phyloP scores from a whole-genome alignment of 2,329 filamentous ascomycete species.

The Hypoxylon sp. region DNA sequence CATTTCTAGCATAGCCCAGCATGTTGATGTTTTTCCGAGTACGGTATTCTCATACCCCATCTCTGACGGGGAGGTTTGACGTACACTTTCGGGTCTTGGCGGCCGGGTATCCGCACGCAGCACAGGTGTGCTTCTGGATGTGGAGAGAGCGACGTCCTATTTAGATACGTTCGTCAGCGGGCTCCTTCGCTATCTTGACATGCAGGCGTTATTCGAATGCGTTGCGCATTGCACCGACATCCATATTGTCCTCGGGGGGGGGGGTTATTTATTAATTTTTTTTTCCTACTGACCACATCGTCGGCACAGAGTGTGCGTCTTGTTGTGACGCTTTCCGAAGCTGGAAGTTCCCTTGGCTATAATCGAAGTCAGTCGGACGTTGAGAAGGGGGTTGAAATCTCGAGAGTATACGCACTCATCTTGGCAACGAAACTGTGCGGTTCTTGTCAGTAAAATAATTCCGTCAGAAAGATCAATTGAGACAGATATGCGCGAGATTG shows the following conservation, averaged over 20 bases:
- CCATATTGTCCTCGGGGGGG: constrained; percentile 12
- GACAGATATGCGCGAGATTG: background rate
- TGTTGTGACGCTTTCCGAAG: constrained; percentile 81
- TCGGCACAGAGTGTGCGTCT: constrained; percentile 98
- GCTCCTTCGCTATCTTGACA: constrained; percentile 11
- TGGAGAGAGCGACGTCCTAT: constrained; percentile 95
- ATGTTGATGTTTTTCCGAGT: constrained; percentile 6
- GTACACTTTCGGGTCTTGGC: constrained; percentile 99
- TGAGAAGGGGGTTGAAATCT: constrained; percentile 22
- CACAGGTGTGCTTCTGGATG: constrained; percentile 99
- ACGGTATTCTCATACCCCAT: constrained; percentile 1
- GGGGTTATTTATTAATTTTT: too few relatives aligned
- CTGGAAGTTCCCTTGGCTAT: constrained; percentile 56
- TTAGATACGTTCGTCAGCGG: constrained; percentile 46
- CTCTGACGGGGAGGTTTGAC: constrained; percentile 57
- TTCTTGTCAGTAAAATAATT: constrained; percentile 26
- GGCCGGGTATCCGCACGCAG: constrained; percentile 94
- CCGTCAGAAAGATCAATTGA: background rate
- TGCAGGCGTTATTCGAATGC: constrained; percentile 2
- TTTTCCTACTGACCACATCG: constrained; percentile 94
- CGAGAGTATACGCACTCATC: constrained; percentile 52
- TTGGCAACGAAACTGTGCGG: constrained; percentile 50
- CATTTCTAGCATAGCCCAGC: constrained; percentile 56
- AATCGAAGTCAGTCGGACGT: constrained; percentile 47
- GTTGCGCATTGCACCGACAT: constrained; percentile 2